Evolutionary conservation across 1,284 basidiomycete genomes (phyloP), one percentile per base, ranked within the genome.

Genomic region (Stygiomarasmius scandens): DNA sequence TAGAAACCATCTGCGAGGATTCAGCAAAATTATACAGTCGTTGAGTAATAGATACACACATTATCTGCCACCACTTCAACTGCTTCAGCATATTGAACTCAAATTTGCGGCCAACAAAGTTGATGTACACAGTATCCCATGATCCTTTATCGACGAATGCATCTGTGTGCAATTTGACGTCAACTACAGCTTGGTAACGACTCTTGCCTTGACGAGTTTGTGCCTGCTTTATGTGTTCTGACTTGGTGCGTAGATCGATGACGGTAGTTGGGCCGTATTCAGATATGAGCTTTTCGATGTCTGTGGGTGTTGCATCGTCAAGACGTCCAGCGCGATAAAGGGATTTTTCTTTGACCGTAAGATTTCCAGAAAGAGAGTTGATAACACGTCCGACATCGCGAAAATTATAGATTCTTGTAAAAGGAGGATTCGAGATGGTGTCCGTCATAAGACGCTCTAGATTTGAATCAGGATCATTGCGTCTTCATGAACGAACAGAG

Each of bases 381-480:
- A 63, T 53, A 34, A 61, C 59, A 14, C 46, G 55, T 32, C 60
- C 64, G 8, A 63, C 59, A 32, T 65, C 64, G n/a, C 64, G 62
- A 48, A 65, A 65, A 54, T 65, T 65, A 58, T 65, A 54, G 48
- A 65, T 59, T 23, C 58, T 55, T 12, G 25, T 52, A 51, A 63
- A 65, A 14, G 55, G 58, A 36, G 58, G 62, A 45, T 51, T 51
- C 20, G 48, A 34, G 38, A 51, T 58, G 16, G 56, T 54, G 19
- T 49, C 51, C 16, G 52, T 36, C 56, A 53, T 55, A 8, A 22
- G 1, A 22, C 14, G 12, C 12, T 12, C 29, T 32, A 32, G 12
- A 12, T 32, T 32, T 32, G 29, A 6, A 6, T 32, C 29, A 32
- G 12, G 12, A 32, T 32, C 12, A 5, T 6, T 32, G 29, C 5